Conservation (phyloP, 2,329 filamentous ascomycete species). For the Phaeosphaeriaceae sp. region DNA sequence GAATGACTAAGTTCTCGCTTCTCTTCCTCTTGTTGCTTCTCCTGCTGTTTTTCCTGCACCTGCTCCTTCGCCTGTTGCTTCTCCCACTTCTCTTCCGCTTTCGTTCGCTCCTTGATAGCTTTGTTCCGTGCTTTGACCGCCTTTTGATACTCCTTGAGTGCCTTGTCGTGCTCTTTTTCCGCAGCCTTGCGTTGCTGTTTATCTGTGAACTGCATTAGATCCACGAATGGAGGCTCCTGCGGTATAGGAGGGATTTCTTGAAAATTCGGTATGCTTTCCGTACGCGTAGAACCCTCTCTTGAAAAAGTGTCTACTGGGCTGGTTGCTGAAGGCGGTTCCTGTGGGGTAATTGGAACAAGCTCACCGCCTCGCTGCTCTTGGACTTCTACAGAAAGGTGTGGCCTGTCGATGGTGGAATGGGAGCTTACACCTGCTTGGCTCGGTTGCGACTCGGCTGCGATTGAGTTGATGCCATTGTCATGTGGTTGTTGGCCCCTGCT, state of each 20-base stretch:
- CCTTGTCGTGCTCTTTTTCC: conserved; percentile 71
- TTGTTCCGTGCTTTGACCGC: conserved; percentile 72
- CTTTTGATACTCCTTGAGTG: conserved; percentile 70
- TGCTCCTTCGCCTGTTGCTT: conserved; percentile 34
- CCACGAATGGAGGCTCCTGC: conserved; percentile 61
- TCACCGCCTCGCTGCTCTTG: conserved; percentile 55
- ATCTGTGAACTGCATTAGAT: conserved; percentile 67
- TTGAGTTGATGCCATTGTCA: conserved; percentile 12
- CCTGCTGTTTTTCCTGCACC: conserved; percentile 39
- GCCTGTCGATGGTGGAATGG: conserved; percentile 38
- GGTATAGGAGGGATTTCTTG: conserved; percentile 63
- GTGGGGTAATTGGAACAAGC: conserved; percentile 36
- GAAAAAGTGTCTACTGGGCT: conserved; percentile 12
- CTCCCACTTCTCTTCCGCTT: conserved; percentile 59
- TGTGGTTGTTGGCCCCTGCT: conserved; percentile 11
- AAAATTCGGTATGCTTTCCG: conserved; percentile 33
- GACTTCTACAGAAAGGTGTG: conserved; percentile 57
- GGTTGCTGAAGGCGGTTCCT: conserved; percentile 35
- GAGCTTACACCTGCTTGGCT: conserved; percentile 19
- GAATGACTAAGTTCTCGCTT: conserved; percentile 4
- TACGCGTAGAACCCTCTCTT: conserved; percentile 1
- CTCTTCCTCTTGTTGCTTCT: conserved; percentile 34
- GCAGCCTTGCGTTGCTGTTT: conserved; percentile 72
- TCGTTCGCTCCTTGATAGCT: conserved; percentile 69
- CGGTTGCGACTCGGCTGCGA: conserved; percentile 20